Base-by-base conservation (phyloP, 768 basidiomycete genomes). In the Lepiota venenata region DNA sequence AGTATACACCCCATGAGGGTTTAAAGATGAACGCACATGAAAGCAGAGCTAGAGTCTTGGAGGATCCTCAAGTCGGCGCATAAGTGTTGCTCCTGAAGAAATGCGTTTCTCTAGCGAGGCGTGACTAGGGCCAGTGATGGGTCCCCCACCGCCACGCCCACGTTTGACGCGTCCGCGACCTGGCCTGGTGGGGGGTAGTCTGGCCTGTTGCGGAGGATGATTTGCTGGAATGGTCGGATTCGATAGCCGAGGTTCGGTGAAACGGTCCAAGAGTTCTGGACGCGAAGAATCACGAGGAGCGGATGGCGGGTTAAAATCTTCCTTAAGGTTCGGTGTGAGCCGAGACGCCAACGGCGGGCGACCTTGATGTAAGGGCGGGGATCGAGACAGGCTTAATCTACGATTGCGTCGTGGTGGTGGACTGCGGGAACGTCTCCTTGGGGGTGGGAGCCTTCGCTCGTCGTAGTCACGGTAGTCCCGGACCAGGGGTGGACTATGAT, bases 381-480 rank as follows among this genome's bases (percentile, higher is more conserved):
- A 47, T n/a, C 52, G 44, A 47, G 52, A 54, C 7, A 12, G 22
- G 10, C 32, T 32, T 32, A 9, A 32, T 21, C 8, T 27, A 16
- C 50, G 50, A 6, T n/a, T n/a, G 14, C 45, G 52, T 18, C 52
- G 52, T 27, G 42, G 42, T 7, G 44, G 35, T 21, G 51, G 52
- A 39, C 45, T 46, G 6, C 45, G 52, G 25, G 52, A 46, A 38
- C 25, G 20, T 40, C 45, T 54, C 20, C 52, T 32, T 11, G 14
- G 12, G 21, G 20, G 45, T n/a, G 49, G 29, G 3, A 36, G 21
- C 21, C 37, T 7, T 29, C 45, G 20, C 10, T 36, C 44, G 20
- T 54, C 52, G 20, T 44, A 44, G 0, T 54, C 52, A 20, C 45
- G 52, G 27, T 54, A 54, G 9, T 54, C 45, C 39, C 45, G 45